Conservation (phyloP, 1,139 yeast genomes). For the Taphrina confusa region DNA sequence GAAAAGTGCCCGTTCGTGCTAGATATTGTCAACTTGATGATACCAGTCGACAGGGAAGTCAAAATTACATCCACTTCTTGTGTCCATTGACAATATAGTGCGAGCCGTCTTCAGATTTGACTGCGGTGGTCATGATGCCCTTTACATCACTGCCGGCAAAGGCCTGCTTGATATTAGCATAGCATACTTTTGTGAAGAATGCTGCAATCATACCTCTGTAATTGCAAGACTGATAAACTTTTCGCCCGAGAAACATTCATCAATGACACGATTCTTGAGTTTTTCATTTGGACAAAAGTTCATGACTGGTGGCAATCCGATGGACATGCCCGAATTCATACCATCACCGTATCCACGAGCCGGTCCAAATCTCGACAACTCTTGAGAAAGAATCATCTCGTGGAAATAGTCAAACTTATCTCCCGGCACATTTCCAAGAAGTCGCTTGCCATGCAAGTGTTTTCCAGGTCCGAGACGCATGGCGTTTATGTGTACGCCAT, state of each 20-base stretch:
- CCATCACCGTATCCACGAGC: slow-evolving; percentile 50
- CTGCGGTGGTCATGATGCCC: slow-evolving; percentile 49
- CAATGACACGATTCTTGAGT: slow-evolving; percentile 46
- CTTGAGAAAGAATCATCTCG: slow-evolving; percentile 71
- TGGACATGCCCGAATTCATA: slow-evolving; percentile 47
- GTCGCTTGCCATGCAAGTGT: slow-evolving; percentile 58
- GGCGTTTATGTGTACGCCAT: slow-evolving; percentile 45
- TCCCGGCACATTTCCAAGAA: slow-evolving; percentile 74
- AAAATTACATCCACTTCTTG: slow-evolving; percentile 49
- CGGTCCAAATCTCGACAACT: slow-evolving; percentile 49
- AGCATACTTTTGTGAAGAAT: not conserved
- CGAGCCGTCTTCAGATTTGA: slow-evolving; percentile 45
- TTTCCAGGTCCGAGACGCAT: slow-evolving; percentile 53
- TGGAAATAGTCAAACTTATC: slow-evolving; percentile 92
- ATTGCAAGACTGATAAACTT: slow-evolving; percentile 49
- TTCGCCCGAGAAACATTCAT: slow-evolving; percentile 47
- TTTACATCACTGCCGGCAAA: slow-evolving; percentile 53
- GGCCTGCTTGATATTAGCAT: not conserved
- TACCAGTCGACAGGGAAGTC: not conserved
- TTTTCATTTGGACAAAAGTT: slow-evolving; percentile 45
- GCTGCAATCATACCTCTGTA: slow-evolving; percentile 46
- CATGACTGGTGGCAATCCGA: slow-evolving; percentile 49
- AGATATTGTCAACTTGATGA: not conserved
- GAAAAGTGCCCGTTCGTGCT: slow-evolving; percentile 44
- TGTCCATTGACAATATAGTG: slow-evolving; percentile 51